Evolutionary conservation across 768 basidiomycete species (phyloP), one percentile per base, ranked within the genome.

Genomic region (Suillus alpinus): DNA sequence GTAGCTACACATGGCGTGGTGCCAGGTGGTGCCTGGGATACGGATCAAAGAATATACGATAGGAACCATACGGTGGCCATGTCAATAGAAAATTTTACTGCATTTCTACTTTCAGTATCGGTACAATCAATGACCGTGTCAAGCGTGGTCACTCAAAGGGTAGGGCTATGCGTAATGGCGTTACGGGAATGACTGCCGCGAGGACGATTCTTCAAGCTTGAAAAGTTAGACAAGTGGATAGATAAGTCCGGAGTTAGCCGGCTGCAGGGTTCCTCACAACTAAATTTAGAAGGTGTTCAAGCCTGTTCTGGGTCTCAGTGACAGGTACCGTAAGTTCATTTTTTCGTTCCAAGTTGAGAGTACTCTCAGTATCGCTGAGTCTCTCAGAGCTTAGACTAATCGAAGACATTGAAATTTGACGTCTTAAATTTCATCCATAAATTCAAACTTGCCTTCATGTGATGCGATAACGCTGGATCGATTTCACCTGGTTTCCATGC

Each of bases 21-120:
- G 16, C 18, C 49, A 50, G 14, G 23, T 55, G 16, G 53, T 55
- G 53, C 53, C 53, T 55, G 53, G 44, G 44, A 55, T 55, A 26
- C 23, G 10, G 49, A 50, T 50, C 49, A 50, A 31, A 50, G 31
- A 32, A 50, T 50, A 50, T 32, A 32, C 10, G 49, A 50, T 31
- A 50, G 49, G 49, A 50, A 50, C 49, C 16, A 32, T 6, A 32
- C 18, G 18, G 49, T 50, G 18, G 49, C 6, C 43, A 13, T 47
- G 46, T 10, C 10, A 29, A 50, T 50, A 50, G 31, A 29, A 50
- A 50, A 31, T 50, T 50, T 50, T 50, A 50, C 49, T 1, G 49
- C 49, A 32, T 37, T 4, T 13, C 37, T 37, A 12, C 13, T 37
- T 37, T 12, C 2, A 12, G 37, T 14, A 0, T 12, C 37, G 37